Conservation (phyloP, 2,329 filamentous ascomycete species). For the Aspergillus melleus region DNA sequence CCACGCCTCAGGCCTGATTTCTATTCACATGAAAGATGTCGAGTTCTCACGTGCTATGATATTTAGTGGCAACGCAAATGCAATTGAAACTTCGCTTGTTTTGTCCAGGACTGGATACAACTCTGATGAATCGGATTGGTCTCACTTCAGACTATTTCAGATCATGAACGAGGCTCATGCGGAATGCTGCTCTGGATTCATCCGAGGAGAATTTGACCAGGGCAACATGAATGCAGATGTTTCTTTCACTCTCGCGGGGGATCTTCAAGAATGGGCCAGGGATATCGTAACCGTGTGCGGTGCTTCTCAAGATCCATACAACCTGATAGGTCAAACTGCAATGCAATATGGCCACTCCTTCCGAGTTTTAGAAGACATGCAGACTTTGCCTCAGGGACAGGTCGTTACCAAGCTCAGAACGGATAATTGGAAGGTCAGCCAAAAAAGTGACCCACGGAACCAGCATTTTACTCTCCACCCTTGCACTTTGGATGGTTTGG, state of each 20-base stretch:
- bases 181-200: conserved; percentile 1
- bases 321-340: not conserved
- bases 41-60: not conserved
- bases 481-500: conserved; percentile 1
- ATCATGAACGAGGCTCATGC: not conserved
- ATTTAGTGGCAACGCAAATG: not conserved
- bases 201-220: not conserved
- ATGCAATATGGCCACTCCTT: not conserved
- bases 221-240: no score
- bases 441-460: not conserved
- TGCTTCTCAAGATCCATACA: not conserved
- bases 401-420: not conserved
- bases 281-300: not conserved
- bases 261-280: not conserved
- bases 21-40: not conserved
- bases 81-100: not conserved
- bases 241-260: not conserved
- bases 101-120: not conserved
- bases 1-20: not conserved
- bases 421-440: not conserved
- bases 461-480: not conserved
- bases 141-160: not conserved
- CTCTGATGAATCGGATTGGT: not conserved
- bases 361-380: not conserved
- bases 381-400: not conserved